phyloP scores from a whole-genome alignment of 2,329 filamentous ascomycete species.

The Dactylellina parvicollis region DNA sequence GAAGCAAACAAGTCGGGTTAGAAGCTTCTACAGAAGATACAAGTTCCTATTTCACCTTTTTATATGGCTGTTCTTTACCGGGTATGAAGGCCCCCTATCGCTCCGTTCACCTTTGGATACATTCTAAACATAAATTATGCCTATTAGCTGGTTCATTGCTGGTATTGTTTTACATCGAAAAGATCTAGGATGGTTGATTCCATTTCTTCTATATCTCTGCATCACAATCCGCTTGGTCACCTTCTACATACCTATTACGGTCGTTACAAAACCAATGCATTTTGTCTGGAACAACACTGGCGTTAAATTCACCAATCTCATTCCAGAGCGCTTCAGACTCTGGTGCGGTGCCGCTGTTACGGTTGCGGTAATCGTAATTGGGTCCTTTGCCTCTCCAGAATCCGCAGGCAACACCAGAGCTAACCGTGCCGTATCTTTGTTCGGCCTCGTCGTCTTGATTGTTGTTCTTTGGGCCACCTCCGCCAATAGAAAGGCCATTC shows the following conservation, averaged over 20 bases:
- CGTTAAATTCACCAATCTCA: constrained; percentile 68
- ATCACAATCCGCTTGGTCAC: constrained; percentile 79
- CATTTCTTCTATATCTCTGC: constrained; percentile 81
- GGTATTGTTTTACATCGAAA: constrained; percentile 76
- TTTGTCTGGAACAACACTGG: constrained; percentile 75
- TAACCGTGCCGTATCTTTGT: constrained; percentile 82
- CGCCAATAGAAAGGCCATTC: constrained; percentile 70
- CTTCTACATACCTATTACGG: constrained; percentile 75
- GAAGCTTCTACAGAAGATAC: constrained; percentile 31
- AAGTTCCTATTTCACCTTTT: constrained; percentile 38
- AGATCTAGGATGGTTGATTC: constrained; percentile 81
- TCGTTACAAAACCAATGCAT: constrained; percentile 74
- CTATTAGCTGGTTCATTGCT: constrained; percentile 76
- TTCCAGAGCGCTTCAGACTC: constrained; percentile 74
- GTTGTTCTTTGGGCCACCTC: constrained; percentile 75
- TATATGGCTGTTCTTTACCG: constrained; percentile 65
- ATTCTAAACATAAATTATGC: constrained; percentile 16
- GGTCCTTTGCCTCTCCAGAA: constrained; percentile 78
- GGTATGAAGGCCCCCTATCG: constrained; percentile 62
- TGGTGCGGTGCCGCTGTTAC: constrained; percentile 72
- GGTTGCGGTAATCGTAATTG: constrained; percentile 78
- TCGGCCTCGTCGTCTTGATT: constrained; percentile 79
- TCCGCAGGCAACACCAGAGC: constrained; percentile 78
- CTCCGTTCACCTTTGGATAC: constrained; percentile 11
- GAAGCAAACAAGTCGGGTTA: constrained; percentile 13